Conservation (phyloP, 2,329 filamentous ascomycete species). For the Penicillium sp. region DNA sequence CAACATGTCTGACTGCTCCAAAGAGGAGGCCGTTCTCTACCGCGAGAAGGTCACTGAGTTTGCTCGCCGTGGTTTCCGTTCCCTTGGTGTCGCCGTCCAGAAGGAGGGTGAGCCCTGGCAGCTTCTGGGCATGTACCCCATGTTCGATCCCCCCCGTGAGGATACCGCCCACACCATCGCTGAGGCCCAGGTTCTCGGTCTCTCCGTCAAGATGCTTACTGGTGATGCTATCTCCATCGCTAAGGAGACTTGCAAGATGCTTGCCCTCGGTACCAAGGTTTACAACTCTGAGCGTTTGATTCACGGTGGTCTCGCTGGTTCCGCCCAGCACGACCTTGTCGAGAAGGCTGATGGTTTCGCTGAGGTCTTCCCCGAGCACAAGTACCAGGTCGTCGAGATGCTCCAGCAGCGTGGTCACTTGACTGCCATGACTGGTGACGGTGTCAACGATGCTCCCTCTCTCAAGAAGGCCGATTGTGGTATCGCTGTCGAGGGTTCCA, state of each 20-base stretch:
- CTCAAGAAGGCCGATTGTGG: slow-evolving; percentile 74
- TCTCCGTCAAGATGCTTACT: slow-evolving; percentile 78
- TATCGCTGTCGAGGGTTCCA: slow-evolving; percentile 71
- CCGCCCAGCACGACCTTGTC: slow-evolving; percentile 72
- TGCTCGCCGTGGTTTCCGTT: slow-evolving; percentile 76
- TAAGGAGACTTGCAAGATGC: slow-evolving; percentile 80
- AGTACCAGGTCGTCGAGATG: slow-evolving; percentile 75
- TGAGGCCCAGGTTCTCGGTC: slow-evolving; percentile 73
- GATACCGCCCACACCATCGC: slow-evolving; percentile 76
- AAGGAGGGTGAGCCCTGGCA: slow-evolving; percentile 74
- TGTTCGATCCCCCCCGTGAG: slow-evolving; percentile 78
- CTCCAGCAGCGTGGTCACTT: slow-evolving; percentile 70
- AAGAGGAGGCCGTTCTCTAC: slow-evolving; percentile 66
- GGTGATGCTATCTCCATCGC: slow-evolving; percentile 77
- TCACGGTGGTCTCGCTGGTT: slow-evolving; percentile 70
- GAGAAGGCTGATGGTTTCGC: slow-evolving; percentile 73
- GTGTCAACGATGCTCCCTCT: slow-evolving; percentile 72
- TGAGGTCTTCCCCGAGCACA: slow-evolving; percentile 74
- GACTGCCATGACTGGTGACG: slow-evolving; percentile 75
- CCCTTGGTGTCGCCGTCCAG: slow-evolving; percentile 75
- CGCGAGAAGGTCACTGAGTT: slow-evolving; percentile 73
- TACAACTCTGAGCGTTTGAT: slow-evolving; percentile 79
- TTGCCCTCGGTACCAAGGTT: slow-evolving; percentile 75
- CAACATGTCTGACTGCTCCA: slow-evolving; percentile 65
- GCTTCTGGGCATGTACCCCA: slow-evolving; percentile 72